These are phyloP conservation scores for Penicillium steckii DNA, from an alignment of 495 filamentous ascomycete species.

Conservation along the genomic window DNA sequence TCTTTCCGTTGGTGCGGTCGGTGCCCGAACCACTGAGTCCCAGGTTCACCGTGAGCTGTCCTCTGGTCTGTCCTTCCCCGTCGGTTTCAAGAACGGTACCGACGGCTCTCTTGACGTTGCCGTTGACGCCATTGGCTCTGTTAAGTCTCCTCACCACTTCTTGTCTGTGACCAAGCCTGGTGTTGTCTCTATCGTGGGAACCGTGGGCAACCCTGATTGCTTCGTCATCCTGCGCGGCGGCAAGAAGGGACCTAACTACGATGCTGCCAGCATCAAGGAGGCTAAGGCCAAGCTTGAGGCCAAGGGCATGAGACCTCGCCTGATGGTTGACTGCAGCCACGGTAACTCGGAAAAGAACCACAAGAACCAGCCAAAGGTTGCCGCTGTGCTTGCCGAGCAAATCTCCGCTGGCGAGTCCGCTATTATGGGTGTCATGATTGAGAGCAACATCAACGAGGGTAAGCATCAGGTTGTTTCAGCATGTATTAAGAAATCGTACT, in stretches of 20 bases:
- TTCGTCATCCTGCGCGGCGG: slow-evolving; percentile 96
- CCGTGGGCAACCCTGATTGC: slow-evolving; percentile 94
- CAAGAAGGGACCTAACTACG: slow-evolving; percentile 91
- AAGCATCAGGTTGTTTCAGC: slow-evolving; percentile 14
- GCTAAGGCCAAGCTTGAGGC: slow-evolving; percentile 68
- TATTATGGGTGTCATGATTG: slow-evolving; percentile 99
- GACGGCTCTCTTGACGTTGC: slow-evolving; percentile 88
- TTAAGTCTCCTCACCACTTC: slow-evolving; percentile 94
- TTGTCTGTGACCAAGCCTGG: slow-evolving; percentile 97
- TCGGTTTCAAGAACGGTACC: slow-evolving; percentile 99
- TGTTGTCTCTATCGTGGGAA: slow-evolving; percentile 93
- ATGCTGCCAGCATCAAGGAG: slow-evolving; percentile 74
- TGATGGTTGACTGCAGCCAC: slow-evolving; percentile 99
- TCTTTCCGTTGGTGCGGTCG: slow-evolving; percentile 87
- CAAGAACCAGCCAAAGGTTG: slow-evolving; percentile 96
- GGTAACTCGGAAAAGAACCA: slow-evolving; percentile 96
- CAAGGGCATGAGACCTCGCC: slow-evolving; percentile 63
- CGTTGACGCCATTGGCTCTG: slow-evolving; percentile 94
- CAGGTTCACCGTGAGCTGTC: slow-evolving; percentile 95
- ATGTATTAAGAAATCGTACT: background rate
- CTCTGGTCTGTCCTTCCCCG: slow-evolving; percentile 91
- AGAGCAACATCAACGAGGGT: slow-evolving; percentile 96
- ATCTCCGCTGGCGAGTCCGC: slow-evolving; percentile 76
- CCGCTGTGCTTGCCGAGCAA: slow-evolving; percentile 76
- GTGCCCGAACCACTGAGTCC: slow-evolving; percentile 91